Conservation (phyloP, 352 stramenopile genomes). For the Pythium aristosporum region DNA sequence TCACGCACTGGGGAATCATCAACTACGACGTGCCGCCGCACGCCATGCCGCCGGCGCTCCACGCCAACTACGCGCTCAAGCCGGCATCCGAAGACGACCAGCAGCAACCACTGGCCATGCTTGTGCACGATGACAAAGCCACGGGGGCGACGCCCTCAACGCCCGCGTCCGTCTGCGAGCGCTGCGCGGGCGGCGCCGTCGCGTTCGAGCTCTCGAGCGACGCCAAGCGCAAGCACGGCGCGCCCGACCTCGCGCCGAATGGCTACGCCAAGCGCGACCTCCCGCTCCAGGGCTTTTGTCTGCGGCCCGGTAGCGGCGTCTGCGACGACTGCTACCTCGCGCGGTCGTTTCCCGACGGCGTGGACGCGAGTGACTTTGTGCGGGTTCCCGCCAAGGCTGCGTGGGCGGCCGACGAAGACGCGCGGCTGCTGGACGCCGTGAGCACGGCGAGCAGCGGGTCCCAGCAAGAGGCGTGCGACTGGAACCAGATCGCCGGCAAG, state of each 20-base stretch:
- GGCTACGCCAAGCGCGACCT: conserved; percentile 33
- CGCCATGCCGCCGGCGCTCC: conserved; percentile 48
- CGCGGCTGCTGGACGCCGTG: conserved; percentile 51
- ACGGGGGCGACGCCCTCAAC: neutral
- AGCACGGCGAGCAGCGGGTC: conserved; percentile 31
- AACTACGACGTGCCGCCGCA: conserved; percentile 84
- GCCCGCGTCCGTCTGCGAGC: conserved; percentile 39
- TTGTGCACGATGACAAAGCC: neutral
- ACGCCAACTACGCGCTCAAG: conserved; percentile 61
- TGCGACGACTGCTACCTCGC: conserved; percentile 69
- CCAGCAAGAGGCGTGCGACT: conserved; percentile 56
- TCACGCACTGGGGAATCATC: conserved; percentile 85
- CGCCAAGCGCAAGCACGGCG: conserved; percentile 49
- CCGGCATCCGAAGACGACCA: conserved; percentile 7
- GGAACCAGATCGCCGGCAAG: conserved; percentile 72
- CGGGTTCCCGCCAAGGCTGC: conserved; percentile 27
- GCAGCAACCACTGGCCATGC: conserved; percentile 1
- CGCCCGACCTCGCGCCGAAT: conserved; percentile 41
- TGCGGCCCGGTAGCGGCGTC: conserved; percentile 57
- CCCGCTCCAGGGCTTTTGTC: conserved; percentile 40
- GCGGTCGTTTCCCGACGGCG: conserved; percentile 57
- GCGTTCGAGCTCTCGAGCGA: conserved; percentile 61
- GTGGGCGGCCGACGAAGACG: conserved; percentile 56
- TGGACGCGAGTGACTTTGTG: conserved; percentile 66
- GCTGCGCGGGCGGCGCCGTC: conserved; percentile 38